Conservation (phyloP, 2,329 filamentous ascomycete genomes). For the Pseudogymnoascus sp. region DNA sequence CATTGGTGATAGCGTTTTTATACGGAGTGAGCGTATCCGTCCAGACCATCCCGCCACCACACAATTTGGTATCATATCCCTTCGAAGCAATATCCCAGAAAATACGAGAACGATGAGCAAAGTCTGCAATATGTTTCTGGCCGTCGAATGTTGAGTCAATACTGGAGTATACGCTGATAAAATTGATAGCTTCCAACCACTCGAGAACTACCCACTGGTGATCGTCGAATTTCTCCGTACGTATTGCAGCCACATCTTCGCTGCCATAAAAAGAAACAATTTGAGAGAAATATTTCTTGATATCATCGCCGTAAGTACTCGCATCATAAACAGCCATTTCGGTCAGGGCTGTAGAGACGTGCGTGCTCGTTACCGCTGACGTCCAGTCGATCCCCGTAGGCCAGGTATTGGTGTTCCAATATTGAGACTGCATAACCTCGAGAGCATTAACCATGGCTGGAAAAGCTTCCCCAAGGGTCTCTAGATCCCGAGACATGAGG, state of each 20-base stretch:
- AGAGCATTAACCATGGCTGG: conserved; percentile 47
- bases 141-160: conserved; percentile 70
- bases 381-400: conserved; percentile 90
- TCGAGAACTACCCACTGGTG: conserved; percentile 92
- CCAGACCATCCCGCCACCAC: conserved; percentile 86
- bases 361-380: conserved; percentile 72
- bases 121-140: conserved; percentile 63
- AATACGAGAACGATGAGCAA: conserved; percentile 72
- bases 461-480: conserved; percentile 16
- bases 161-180: conserved; percentile 61
- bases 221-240: conserved; percentile 80
- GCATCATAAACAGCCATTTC: conserved; percentile 12
- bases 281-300: conserved; percentile 76
- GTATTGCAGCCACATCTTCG: conserved; percentile 67
- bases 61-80: conserved; percentile 77
- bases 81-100: conserved; percentile 75
- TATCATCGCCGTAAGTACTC: conserved; percentile 57
- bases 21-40: conserved; percentile 73
- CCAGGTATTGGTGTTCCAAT: conserved; percentile 78
- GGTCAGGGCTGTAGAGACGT: conserved; percentile 62
- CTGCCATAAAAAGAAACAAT: conserved; percentile 74
- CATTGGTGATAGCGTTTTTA: conserved; percentile 94
- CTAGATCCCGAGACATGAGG: conserved; percentile 9
- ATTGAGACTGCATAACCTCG: conserved; percentile 65
- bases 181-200: conserved; percentile 77